Conservation (phyloP, 1,284 basidiomycete genomes). For the Ganoderma meredithae region DNA sequence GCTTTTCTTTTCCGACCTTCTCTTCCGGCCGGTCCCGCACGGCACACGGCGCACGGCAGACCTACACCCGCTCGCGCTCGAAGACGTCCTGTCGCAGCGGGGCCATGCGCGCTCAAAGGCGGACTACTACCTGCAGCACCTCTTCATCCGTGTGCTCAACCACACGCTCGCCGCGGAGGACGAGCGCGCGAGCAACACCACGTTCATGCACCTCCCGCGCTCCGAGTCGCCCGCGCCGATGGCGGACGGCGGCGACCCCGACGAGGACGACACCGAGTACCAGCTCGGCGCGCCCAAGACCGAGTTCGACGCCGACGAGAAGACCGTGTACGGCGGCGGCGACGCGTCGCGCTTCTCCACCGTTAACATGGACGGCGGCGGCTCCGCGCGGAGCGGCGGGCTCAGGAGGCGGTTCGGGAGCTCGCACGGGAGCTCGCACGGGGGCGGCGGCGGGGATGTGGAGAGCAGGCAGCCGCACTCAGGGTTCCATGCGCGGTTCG, state of each 20-base stretch:
- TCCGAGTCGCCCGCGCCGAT: constrained; percentile 51
- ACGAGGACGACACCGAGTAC: constrained; percentile 35
- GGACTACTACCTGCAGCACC: constrained; percentile 71
- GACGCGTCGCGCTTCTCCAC: constrained; percentile 39
- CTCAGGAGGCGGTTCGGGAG: constrained; percentile 25
- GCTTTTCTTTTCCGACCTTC: too few species aligned
- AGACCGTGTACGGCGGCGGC: constrained; percentile 35
- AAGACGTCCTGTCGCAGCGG: constrained; percentile 68
- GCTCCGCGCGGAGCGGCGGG: constrained; percentile 8
- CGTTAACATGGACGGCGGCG: constrained; percentile 20
- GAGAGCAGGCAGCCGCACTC: constrained; percentile 20
- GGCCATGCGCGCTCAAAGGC: constrained; percentile 68
- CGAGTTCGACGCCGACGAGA: constrained; percentile 35
- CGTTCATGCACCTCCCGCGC: constrained; percentile 48
- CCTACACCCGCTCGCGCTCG: constrained; percentile 73
- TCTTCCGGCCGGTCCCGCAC: too few species aligned
- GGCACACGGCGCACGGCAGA: constrained; percentile 45
- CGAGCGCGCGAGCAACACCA: constrained; percentile 25
- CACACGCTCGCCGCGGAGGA: constrained; percentile 56
- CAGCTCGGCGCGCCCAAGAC: constrained; percentile 14
- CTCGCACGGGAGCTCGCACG: background rate
- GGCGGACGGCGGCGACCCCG: constrained; percentile 36
- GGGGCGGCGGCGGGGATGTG: constrained; percentile 31
- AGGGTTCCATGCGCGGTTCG: constrained; percentile 16
- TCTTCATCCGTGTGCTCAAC: constrained; percentile 71